Conservation (phyloP, 306 rosid genomes). For the Lathyrus sativus region DNA sequence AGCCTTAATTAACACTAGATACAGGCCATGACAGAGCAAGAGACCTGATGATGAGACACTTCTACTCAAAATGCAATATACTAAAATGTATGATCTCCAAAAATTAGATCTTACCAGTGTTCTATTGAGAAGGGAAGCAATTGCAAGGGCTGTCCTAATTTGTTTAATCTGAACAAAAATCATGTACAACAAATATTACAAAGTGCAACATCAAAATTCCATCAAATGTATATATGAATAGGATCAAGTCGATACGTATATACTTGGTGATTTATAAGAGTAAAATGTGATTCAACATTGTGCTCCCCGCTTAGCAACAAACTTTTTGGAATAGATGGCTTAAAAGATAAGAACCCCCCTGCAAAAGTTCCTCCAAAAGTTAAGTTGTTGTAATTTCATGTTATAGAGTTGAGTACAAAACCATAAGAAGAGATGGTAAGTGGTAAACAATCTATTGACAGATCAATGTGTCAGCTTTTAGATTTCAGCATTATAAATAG, state of each 20-base stretch:
- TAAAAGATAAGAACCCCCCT: constrained; percentile 91
- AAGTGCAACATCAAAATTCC: constrained; percentile 28
- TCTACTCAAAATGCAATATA: constrained; percentile 20
- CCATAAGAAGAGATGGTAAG: constrained; percentile 23
- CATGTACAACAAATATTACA: constrained; percentile 33
- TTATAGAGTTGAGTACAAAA: constrained; percentile 21
- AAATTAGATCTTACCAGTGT: constrained; percentile 71
- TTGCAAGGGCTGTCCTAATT: constrained; percentile 86
- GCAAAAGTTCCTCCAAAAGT: constrained; percentile 50
- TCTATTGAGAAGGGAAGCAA: constrained; percentile 86
- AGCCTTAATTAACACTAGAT: constrained; percentile 12
- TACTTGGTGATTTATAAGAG: constrained; percentile 93
- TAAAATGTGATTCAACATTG: constrained; percentile 71
- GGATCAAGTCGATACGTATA: constrained; percentile 48
- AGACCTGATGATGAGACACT: constrained; percentile 22
- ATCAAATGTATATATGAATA: constrained; percentile 36
- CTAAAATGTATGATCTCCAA: constrained; percentile 18
- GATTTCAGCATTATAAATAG: constrained; percentile 21
- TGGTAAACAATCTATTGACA: constrained; percentile 25
- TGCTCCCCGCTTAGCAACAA: constrained; percentile 78
- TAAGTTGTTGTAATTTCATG: constrained; percentile 29
- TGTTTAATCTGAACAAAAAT: constrained; percentile 69
- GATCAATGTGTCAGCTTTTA: constrained; percentile 18
- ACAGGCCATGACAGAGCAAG: constrained; percentile 4
- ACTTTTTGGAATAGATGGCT: constrained; percentile 76